Evolutionary conservation across 2,329 filamentous ascomycete genomes (phyloP), one percentile per base, ranked within the genome.

Genomic region (Talaromyces sp.): DNA sequence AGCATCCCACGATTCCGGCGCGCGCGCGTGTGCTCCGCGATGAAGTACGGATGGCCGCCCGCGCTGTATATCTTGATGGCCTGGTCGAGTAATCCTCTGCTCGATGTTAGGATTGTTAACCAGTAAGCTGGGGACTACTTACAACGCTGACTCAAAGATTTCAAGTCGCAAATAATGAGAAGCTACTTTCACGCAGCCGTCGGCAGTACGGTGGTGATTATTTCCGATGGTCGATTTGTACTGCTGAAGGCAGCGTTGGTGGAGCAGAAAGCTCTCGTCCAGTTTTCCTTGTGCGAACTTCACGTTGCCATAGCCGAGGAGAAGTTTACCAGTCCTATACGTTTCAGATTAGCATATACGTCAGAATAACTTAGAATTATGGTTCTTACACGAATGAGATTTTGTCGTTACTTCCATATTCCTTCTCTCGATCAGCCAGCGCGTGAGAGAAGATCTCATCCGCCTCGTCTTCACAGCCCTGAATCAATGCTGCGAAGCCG

Each of bases 291-390:
- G 55, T 1, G 55, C 27, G 10, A 30, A 17, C 11, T 32, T 49
- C 22, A 57, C 55, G 22, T 59, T 59, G 25, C 58, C 58, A 11
- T 54, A 54, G 19, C 47, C 58, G 15, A 54, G 27, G 36, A 59
- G 58, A 30, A 59, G 49, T 19, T 59, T 59, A 4, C 58, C 58
- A 2, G 58, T 59, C 32, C 58, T 59, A 32, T n/a, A 47, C 30
- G 9, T n/a, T 42, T 19, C 36, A 36, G 6, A 39, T 27, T 42
- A 53, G 47, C 19, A 58, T 42, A 1, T 19, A n/a, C 5, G 17
- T 17, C 13, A 30, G 9, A 4, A 4, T 47, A 47, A 53, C 22
- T 33, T 55, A 25, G 19, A 11, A 42, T 27, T 36, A 13, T 17
- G 22, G 44, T 28, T 8, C 47, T 17, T 25, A 58, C 57, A 58